Conservation (phyloP, 2,329 filamentous ascomycete species). For the Hypoxylon sp. region DNA sequence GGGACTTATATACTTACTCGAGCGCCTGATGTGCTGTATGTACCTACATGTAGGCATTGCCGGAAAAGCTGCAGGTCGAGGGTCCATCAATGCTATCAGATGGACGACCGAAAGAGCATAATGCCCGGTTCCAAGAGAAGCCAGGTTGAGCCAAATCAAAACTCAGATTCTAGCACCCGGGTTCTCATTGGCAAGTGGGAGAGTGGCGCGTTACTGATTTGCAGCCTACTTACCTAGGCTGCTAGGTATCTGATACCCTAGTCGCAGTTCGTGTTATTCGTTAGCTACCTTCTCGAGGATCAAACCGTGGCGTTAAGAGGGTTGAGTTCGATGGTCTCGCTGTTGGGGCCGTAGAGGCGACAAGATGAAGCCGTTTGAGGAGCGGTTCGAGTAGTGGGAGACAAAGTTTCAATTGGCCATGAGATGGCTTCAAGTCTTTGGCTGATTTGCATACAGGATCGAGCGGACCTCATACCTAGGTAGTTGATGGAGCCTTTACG, state of each 20-base stretch:
- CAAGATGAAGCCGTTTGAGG: constrained; percentile 6
- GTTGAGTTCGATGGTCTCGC: constrained; percentile 10
- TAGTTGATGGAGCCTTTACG: constrained; percentile 17
- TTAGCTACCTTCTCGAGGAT: background rate
- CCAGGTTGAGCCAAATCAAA: constrained; percentile 15
- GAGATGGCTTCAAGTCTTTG: constrained; percentile 15
- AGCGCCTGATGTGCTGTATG: background rate
- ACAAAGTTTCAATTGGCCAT: constrained; percentile 20
- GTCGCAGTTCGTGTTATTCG: constrained; percentile 5
- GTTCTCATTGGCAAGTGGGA: constrained; percentile 17
- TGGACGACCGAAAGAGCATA: background rate
- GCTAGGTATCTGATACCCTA: too few species aligned
- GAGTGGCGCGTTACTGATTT: constrained; percentile 7
- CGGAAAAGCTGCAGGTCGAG: constrained; percentile 11
- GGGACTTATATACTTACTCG: background rate
- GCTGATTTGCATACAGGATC: constrained; percentile 1
- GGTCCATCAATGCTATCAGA: constrained; percentile 16
- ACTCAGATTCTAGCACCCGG: constrained; percentile 9
- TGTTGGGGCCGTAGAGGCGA: constrained; percentile 14
- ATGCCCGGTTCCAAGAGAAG: constrained; percentile 6
- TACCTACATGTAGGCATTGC: background rate
- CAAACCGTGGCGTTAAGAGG: constrained; percentile 2
- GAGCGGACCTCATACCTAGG: background rate
- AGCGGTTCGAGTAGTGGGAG: constrained; percentile 9
- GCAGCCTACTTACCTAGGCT: constrained; percentile 5